Evolutionary conservation across 2,329 filamentous ascomycete genomes (phyloP).

Genomic region (Claviceps arundinis): DNA sequence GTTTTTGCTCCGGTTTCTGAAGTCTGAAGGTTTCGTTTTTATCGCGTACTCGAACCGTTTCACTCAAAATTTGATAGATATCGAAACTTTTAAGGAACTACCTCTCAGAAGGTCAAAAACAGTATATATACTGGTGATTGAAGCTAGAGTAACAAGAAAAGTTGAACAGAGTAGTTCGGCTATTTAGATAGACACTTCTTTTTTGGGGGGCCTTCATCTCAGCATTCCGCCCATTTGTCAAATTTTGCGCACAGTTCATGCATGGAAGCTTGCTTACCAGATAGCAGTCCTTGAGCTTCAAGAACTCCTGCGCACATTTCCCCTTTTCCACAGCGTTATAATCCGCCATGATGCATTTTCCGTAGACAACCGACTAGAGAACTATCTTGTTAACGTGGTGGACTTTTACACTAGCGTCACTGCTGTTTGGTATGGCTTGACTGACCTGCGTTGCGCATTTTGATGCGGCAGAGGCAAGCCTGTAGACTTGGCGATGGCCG

Average conservation of each 20-base stretch:
- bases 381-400: not conserved
- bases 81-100: too few relatives aligned
- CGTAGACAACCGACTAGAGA: slow-evolving; percentile 65
- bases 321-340: slow-evolving; percentile 86
- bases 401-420: not conserved
- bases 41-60: not conserved
- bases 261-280: slow-evolving; percentile 44
- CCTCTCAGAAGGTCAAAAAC: too few relatives aligned
- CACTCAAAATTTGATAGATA: not conserved
- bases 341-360: slow-evolving; percentile 80
- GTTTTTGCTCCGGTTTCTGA: slow-evolving; percentile 63
- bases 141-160: too few relatives aligned
- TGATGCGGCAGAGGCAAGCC: slow-evolving; percentile 39
- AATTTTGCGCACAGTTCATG: not conserved
- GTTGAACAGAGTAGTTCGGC: too few relatives aligned
- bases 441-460: slow-evolving; percentile 43
- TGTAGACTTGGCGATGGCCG: slow-evolving; percentile 36
- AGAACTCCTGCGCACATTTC: slow-evolving; percentile 74
- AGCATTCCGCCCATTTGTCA: not conserved
- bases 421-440: not conserved
- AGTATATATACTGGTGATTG: too few relatives aligned
- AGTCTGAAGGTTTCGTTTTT: slow-evolving; percentile 37
- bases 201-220: slow-evolving; percentile 16
- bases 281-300: slow-evolving; percentile 77
- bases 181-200: too few relatives aligned